Evolutionary conservation across 345 rosid genomes (phyloP).

Genomic region (Alliaria petiolata): DNA sequence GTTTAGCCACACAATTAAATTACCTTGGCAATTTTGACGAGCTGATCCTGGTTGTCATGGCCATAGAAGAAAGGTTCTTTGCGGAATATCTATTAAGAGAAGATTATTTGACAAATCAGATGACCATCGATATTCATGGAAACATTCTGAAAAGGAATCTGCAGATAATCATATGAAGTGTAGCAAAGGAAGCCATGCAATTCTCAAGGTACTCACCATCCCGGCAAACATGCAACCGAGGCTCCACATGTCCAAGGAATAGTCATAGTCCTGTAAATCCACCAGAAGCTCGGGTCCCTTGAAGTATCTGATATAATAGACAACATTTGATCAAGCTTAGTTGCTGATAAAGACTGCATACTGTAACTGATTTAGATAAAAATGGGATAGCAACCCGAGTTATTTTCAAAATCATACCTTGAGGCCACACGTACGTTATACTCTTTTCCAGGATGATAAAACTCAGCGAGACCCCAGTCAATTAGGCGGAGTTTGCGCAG

Average conservation of each 20-base stretch:
- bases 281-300: constrained; percentile 99
- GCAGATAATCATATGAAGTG: neutral
- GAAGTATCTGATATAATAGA: constrained; percentile 55
- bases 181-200: neutral
- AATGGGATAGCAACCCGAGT: neutral
- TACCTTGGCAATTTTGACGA: constrained; percentile 98
- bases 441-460: constrained; percentile 83
- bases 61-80: constrained; percentile 99
- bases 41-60: constrained; percentile 98
- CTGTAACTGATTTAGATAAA: neutral
- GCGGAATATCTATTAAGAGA: constrained; percentile 66
- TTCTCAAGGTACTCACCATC: constrained; percentile 58
- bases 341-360: neutral
- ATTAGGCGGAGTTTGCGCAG: constrained; percentile 80
- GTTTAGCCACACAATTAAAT: neutral
- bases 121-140: neutral
- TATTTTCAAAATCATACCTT: constrained; percentile 39
- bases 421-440: constrained; percentile 89
- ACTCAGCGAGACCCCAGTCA: constrained; percentile 93
- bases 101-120: neutral
- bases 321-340: neutral
- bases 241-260: constrained; percentile 99
- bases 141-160: neutral
- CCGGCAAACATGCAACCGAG: constrained; percentile 99
- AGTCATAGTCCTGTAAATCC: constrained; percentile 97